Evolutionary conservation across 495 filamentous ascomycete species (phyloP).

Genomic region (Penicillium canescens): DNA sequence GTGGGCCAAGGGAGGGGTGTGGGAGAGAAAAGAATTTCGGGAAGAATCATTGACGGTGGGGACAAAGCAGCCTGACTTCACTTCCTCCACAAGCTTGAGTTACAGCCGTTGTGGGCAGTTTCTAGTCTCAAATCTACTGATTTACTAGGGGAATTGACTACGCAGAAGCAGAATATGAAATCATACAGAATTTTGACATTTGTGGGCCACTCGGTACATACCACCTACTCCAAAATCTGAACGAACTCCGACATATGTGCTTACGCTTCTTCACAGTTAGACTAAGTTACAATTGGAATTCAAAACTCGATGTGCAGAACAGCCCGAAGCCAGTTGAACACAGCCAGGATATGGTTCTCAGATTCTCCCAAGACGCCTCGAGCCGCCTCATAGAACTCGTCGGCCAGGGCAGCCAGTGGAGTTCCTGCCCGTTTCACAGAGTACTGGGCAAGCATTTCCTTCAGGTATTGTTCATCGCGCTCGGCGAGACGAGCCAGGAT

Average conservation of each 20-base stretch:
- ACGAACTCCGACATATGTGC: no score
- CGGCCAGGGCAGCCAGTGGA: background rate
- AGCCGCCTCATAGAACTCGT: slow-evolving; percentile 29
- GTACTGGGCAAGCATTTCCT: slow-evolving; percentile 27
- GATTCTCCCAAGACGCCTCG: slow-evolving; percentile 24
- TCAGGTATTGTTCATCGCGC: slow-evolving; percentile 45
- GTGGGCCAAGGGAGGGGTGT: slow-evolving; percentile 19
- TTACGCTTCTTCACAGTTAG: background rate
- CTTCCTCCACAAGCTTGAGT: slow-evolving; percentile 7
- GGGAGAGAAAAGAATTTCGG: slow-evolving; percentile 30
- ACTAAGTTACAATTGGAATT: background rate
- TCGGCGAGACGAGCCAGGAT: slow-evolving; percentile 57
- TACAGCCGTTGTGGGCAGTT: background rate
- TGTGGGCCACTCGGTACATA: no score
- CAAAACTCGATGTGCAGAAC: slow-evolving; percentile 27
- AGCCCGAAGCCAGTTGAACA: slow-evolving; percentile 34
- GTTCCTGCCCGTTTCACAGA: no score
- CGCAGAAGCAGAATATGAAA: no score
- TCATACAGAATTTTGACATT: no score
- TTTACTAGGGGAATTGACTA: no score
- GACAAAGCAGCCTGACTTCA: slow-evolving; percentile 24
- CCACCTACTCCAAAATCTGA: no score
- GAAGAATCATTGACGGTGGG: slow-evolving; percentile 30
- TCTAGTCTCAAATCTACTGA: background rate
- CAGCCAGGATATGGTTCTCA: slow-evolving; percentile 18